Evolutionary conservation across 78 protist genomes (phyloP).

Genomic region (Dictyostelium discoideum): dicty_2.7 NC_007089.4:1672501-1673000

Average conservation of each 20-base stretch:
- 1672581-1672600: neutral
- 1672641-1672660: too few relatives aligned
- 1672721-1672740: constrained; percentile 13
- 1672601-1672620: neutral
- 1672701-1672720: neutral
- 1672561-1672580: neutral
- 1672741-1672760: neutral
- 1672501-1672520: too few relatives aligned
- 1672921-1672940: constrained; percentile 66
- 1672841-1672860: constrained; percentile 34
- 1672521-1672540: too few relatives aligned
- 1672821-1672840: constrained; percentile 9
- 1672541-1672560: neutral
- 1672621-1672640: neutral
- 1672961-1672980: constrained; percentile 21
- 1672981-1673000: neutral
- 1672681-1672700: neutral
- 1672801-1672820: constrained; percentile 53
- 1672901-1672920: neutral
- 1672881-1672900: neutral
- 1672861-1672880: constrained; percentile 28
- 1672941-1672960: constrained; percentile 47
- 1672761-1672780: constrained; percentile 14
- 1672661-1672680: neutral
- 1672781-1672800: constrained; percentile 39